phyloP scores from a whole-genome alignment of 2,329 filamentous ascomycete genomes.

The Cordyceps javanica region DNA sequence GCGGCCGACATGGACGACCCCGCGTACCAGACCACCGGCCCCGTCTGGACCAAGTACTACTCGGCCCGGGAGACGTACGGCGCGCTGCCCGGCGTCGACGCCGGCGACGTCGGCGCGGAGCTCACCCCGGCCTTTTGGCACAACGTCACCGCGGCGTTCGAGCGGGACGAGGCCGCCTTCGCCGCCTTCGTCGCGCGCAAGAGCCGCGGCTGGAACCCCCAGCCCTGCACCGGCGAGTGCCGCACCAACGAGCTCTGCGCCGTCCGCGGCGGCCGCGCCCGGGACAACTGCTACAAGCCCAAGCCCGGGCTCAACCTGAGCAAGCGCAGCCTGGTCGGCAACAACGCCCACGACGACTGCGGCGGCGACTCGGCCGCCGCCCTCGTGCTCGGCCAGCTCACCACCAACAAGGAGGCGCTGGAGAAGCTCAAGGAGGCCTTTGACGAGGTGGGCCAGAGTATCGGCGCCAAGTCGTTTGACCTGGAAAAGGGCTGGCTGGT shows the following conservation, averaged over 20 bases:
- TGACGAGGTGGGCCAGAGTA: not conserved
- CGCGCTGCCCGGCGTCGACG: conserved; percentile 34
- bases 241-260: conserved; percentile 42
- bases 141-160: conserved; percentile 44
- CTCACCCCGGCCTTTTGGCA: conserved; percentile 56
- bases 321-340: conserved; percentile 23
- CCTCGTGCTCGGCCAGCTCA: conserved; percentile 22
- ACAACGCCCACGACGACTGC: conserved; percentile 23
- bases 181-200: conserved; percentile 41
- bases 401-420: conserved; percentile 20
- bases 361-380: conserved; percentile 25
- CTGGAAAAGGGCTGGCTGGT: not conserved
- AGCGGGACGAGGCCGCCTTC: conserved; percentile 37
- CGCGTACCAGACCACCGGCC: conserved; percentile 36
- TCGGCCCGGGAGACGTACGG: conserved; percentile 51
- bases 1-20: conserved; percentile 44
- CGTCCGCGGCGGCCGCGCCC: conserved; percentile 43
- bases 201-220: conserved; percentile 38
- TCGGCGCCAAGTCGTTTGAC: not conserved
- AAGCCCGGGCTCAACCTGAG: conserved; percentile 28
- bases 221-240: conserved; percentile 37
- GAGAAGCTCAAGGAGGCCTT: conserved; percentile 18
- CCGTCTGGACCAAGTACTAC: conserved; percentile 50
- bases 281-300: conserved; percentile 44
- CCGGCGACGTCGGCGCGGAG: conserved; percentile 32